phyloP scores from a whole-genome alignment of 2,329 filamentous ascomycete species.

The Coniella vitis region DNA sequence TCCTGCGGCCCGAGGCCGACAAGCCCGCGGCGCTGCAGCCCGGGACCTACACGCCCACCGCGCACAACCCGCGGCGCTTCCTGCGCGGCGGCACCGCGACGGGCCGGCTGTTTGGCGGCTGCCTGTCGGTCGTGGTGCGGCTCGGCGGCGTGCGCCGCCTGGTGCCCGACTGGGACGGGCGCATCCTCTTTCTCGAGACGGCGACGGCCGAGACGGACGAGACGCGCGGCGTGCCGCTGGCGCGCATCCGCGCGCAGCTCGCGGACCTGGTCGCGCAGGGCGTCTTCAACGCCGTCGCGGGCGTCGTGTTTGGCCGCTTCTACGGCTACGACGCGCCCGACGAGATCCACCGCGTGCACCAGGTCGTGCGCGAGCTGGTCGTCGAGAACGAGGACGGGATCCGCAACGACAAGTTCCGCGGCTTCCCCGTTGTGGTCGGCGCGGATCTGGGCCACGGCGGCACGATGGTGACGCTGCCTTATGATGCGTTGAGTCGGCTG shows the following conservation, averaged over 20 bases:
- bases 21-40: constrained; percentile 16
- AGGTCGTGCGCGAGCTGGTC: constrained; percentile 27
- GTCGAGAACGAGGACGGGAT: constrained; percentile 24
- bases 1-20: constrained; percentile 19
- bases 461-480: constrained; percentile 35
- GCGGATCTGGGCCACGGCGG: constrained; percentile 37
- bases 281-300: constrained; percentile 33
- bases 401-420: constrained; percentile 5
- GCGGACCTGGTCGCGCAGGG: constrained; percentile 36
- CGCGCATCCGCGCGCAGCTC: constrained; percentile 26
- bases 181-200: constrained; percentile 36
- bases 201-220: constrained; percentile 25
- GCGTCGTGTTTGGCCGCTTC: constrained; percentile 35
- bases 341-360: constrained; percentile 23
- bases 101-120: constrained; percentile 39
- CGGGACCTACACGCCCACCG: constrained; percentile 20
- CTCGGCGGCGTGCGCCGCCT: constrained; percentile 28
- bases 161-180: constrained; percentile 30
- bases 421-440: constrained; percentile 34
- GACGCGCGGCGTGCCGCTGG: constrained; percentile 10
- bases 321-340: constrained; percentile 32
- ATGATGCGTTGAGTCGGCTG: constrained; percentile 29
- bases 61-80: constrained; percentile 28
- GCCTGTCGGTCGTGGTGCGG: constrained; percentile 33
- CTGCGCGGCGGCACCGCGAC: constrained; percentile 28